Base-by-base conservation (phyloP, 768 basidiomycete genomes). In the Hortiboletus campestris region DNA sequence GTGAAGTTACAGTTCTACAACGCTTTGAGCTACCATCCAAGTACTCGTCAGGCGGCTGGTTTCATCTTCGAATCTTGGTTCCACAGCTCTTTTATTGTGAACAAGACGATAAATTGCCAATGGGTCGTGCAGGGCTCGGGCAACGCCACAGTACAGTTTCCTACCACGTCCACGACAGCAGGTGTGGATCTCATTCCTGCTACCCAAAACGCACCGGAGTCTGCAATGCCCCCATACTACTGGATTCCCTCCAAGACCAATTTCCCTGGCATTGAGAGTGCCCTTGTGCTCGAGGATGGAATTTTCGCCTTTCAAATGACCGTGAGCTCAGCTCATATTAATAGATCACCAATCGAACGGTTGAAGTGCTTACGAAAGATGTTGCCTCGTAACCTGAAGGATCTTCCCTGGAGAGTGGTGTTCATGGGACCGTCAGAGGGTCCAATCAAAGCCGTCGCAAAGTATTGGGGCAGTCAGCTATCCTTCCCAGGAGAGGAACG, bases 281-380 rank as follows among this genome's bases (percentile, higher is more conserved):
- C 14, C 1, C 39, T 50, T 2, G 20, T 41, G 2, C 35, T 29
- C 10, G 22, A 49, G 17, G 12, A 13, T 1, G 13, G 10, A 2
- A 49, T 49, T 1, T 29, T 49, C 2, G 38, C 12, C 6, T 50
- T 41, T 32, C 39, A 17, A 16, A 14, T 32, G 2, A 25, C 22
- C n/a, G n/a, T n/a, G n/a, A n/a, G 2, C 2, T n/a, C 4, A 2
- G 17, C 0, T 12, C 29, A 20, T 1, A 0, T 6, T 19, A n/a
- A 31, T 14, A 20, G 2, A 6, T 14, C 36, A 7, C 38, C 40
- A 3, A 14, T 31, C 19, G 9, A 10, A 8, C 39, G 49, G 6
- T 4, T 41, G 39, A 3, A 6, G 14, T 6, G 6, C 3, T 14
- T 50, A 22, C 39, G 17, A 5, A 12, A 22, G 9, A 1, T 1